Evolutionary conservation across 1,284 basidiomycete species (phyloP), one percentile per base, ranked within the genome.

Genomic region (Xerocomus tenax): DNA sequence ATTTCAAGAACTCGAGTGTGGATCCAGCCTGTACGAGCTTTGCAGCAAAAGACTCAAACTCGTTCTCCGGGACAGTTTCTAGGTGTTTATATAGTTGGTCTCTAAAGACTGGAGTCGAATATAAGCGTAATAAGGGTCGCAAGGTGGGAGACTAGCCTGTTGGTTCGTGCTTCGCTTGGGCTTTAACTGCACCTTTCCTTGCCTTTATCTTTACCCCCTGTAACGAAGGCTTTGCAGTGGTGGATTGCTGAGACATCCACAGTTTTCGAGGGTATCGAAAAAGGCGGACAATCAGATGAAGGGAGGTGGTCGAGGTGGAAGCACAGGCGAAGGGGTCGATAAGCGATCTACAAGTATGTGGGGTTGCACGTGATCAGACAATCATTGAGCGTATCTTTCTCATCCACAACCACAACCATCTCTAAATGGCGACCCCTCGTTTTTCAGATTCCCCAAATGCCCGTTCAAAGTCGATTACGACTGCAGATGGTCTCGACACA

Each of bases 31-130:
- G 87, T 59, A 90, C 82, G 61, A 98, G 81, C 71, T 94, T 93
- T 64, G 82, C 80, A 38, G 87, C 75, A 65, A 86, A 84, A 18
- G 79, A 76, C 60, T 93, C 91, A 67, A 91, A 92, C 62, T 95
- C 91, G 65, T 77, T 81, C 46, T 78, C 74, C 39, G 84, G 79
- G 48, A 95, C 84, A 42, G 88, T 84, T 72, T 93, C 90, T 55
- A 98, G 82, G 65, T 95, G 86, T 69, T 94, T 92, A 69, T 90
- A 87, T 59, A 98, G 84, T 59, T 92, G 86, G 72, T 97, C 94
- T 73, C 93, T 83, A 76, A 97, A 98, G 68, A 87, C 93, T 94
- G 62, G 42, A 45, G 16, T 34, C 35, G 28, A 56, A 44, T 45
- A 47, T 61, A 19, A 57, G 57, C 18, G 18, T 9, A 25, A 51